Evolutionary conservation across 257 asterid species (phyloP).

Genomic region (Solanum bulbocastanum): DNA sequence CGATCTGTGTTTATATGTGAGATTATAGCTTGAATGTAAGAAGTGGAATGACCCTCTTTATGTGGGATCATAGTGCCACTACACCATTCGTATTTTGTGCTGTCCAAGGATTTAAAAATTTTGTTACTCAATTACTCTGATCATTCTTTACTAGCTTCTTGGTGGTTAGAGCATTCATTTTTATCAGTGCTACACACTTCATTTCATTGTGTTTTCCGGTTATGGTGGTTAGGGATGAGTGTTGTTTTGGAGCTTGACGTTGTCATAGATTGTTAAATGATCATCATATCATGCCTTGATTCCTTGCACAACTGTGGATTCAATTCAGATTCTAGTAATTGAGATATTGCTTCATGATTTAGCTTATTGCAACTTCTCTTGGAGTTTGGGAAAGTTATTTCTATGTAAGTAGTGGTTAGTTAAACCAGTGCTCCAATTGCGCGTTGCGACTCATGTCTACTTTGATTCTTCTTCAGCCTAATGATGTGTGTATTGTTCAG

Average conservation of each 20-base stretch:
- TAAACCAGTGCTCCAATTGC: neutral
- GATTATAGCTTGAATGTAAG: neutral
- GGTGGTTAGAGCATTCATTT: neutral
- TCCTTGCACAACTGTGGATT: neutral
- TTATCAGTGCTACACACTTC: neutral
- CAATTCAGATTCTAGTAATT: neutral
- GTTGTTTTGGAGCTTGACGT: neutral
- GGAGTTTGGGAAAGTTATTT: neutral
- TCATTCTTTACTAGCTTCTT: neutral
- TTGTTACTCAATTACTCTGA: neutral
- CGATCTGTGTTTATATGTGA: neutral
- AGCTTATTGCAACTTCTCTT: neutral
- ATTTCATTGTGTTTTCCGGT: neutral
- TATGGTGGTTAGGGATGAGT: neutral
- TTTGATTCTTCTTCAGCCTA: neutral
- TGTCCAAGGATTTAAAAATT: neutral
- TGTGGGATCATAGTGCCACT: neutral
- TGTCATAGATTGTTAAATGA: neutral
- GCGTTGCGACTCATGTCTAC: neutral
- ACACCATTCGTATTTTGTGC: neutral
- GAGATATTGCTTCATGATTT: neutral
- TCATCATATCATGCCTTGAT: neutral
- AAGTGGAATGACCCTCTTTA: neutral
- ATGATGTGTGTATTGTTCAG: neutral
- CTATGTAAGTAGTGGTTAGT: neutral